phyloP scores from a whole-genome alignment of 495 filamentous ascomycete genomes.

The Friedmanniomyces simplex region DNA sequence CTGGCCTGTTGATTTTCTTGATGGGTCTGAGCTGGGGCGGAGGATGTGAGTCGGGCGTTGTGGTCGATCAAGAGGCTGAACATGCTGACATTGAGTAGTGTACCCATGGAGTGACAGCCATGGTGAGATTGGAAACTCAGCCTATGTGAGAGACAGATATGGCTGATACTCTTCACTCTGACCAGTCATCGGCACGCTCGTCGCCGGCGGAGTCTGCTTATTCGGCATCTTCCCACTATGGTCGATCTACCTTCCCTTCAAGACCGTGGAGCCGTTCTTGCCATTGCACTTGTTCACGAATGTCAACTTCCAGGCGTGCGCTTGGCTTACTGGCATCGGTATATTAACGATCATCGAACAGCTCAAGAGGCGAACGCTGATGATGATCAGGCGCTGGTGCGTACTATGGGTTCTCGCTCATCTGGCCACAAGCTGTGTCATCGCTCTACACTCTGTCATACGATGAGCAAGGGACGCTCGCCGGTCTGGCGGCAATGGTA shows the following conservation, averaged over 20 bases:
- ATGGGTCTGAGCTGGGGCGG: constrained; percentile 34
- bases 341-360: not conserved
- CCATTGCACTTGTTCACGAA: constrained; percentile 40
- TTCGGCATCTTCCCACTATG: not conserved
- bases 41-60: not conserved
- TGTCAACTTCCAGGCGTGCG: constrained; percentile 32
- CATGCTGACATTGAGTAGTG: not conserved
- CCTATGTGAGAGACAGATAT: too few species aligned
- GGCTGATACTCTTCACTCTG: too few species aligned
- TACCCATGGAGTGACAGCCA: constrained; percentile 28
- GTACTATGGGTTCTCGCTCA: constrained; percentile 31
- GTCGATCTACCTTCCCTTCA: not conserved
- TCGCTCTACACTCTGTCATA: constrained; percentile 15
- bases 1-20: constrained; percentile 36
- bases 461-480: not conserved
- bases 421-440: constrained; percentile 32
- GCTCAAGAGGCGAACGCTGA: not conserved
- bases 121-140: too few species aligned
- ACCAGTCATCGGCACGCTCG: not conserved
- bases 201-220: not conserved
- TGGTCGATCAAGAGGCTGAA: not conserved
- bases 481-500: not conserved
- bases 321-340: constrained; percentile 32
- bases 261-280: constrained; percentile 27
- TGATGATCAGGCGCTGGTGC: constrained; percentile 19